A percentile compares a stretch with the other conserved stretches of the same genome.
Conservation (phyloP, 2,329 filamentous ascomycete genomes). For the Fusarium setosum region DNA sequence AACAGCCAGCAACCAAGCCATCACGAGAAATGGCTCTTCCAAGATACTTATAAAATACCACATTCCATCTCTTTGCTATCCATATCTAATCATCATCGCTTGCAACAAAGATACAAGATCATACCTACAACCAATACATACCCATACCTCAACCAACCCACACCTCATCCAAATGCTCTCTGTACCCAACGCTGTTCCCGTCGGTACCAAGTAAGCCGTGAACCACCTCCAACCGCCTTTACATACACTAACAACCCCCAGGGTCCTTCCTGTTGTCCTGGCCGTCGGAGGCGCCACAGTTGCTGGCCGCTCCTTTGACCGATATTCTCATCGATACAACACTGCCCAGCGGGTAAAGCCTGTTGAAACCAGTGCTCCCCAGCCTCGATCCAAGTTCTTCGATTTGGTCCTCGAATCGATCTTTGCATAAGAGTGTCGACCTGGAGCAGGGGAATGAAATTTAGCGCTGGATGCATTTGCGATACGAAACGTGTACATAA, state of each 20-base stretch:
- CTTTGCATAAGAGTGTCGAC: conserved; percentile 26
- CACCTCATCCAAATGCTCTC: conserved; percentile 34
- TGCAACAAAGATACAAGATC: background rate
- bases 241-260: conserved; percentile 1
- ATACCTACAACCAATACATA: background rate
- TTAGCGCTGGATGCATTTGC: conserved; percentile 6
- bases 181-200: conserved; percentile 5
- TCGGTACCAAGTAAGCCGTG: conserved; percentile 29
- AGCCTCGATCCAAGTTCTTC: conserved; percentile 29
- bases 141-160: background rate
- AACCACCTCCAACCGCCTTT: accelerated
- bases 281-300: conserved; percentile 37
- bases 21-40: background rate
- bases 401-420: conserved; percentile 35
- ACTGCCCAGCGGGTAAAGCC: conserved; percentile 1
- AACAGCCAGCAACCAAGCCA: background rate
- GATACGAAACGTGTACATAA: conserved; percentile 46
- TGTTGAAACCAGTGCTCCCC: background rate
- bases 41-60: conserved; percentile 29
- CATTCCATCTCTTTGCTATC: background rate
- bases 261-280: conserved; percentile 36
- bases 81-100: background rate
- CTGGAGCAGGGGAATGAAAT: background rate
- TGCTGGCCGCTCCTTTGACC: conserved; percentile 26
- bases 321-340: conserved; percentile 18